Conservation (phyloP, 2,329 filamentous ascomycete species). For the Pyrenochaeta sp. region DNA sequence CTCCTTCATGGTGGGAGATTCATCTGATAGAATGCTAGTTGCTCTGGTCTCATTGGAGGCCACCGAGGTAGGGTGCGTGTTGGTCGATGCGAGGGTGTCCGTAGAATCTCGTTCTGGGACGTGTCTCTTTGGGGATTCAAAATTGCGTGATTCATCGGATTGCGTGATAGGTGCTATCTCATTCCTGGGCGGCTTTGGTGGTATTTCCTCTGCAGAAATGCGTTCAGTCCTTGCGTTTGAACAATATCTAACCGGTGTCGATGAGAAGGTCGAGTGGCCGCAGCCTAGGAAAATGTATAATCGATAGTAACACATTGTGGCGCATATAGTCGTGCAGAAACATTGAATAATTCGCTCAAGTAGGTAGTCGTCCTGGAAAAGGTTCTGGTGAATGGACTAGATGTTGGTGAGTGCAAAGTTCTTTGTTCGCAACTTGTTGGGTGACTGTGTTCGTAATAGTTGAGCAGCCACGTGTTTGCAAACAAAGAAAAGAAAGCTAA, state of each 20-base stretch:
- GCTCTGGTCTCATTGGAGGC: too few species aligned
- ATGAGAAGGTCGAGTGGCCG: slow-evolving; percentile 50
- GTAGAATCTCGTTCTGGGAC: background rate
- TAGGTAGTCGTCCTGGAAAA: background rate
- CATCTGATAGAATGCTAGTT: background rate
- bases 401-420: background rate
- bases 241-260: slow-evolving; percentile 46
- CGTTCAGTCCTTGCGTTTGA: slow-evolving; percentile 10
- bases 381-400: background rate
- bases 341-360: background rate
- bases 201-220: background rate
- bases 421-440: background rate
- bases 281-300: slow-evolving; percentile 53
- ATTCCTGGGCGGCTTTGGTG: too few species aligned
- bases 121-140: background rate
- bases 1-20: background rate
- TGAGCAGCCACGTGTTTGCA: background rate
- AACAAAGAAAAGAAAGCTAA: background rate
- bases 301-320: slow-evolving; percentile 53
- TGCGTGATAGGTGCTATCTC: background rate
- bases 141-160: background rate
- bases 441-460: background rate
- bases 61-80: background rate
- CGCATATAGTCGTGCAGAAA: background rate
- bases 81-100: background rate